Percentiles rank a stretch among this genome's conserved stretches.
These are phyloP conservation scores for Fusarium graminum DNA, from an alignment of 2,329 filamentous ascomycete species.

Conservation along the genomic window DNA sequence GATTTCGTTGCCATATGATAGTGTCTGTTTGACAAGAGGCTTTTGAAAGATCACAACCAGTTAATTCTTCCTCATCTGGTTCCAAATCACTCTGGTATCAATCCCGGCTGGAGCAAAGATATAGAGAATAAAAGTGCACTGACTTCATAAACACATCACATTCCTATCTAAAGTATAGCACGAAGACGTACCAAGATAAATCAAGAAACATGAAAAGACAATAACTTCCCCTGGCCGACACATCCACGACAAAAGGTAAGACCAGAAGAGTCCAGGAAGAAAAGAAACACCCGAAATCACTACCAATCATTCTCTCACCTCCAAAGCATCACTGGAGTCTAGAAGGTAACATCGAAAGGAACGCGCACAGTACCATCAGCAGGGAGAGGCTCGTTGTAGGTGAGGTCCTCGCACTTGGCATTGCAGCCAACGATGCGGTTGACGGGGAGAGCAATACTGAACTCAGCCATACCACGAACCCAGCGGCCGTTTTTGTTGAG, in stretches of 20 bases:
- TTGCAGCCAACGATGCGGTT: conserved; percentile 30
- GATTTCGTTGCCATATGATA: too few species aligned
- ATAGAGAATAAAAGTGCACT: too few species aligned
- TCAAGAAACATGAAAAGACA: background rate
- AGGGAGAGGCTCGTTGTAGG: conserved; percentile 20
- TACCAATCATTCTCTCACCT: background rate
- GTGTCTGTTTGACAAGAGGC: too few species aligned
- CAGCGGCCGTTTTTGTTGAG: conserved; percentile 21
- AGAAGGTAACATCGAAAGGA: conserved; percentile 14
- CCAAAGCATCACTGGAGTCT: background rate
- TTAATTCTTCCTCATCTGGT: too few species aligned
- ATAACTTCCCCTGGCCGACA: background rate
- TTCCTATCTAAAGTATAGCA: background rate
- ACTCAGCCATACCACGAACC: conserved; percentile 29
- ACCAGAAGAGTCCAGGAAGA: too few species aligned
- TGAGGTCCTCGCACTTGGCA: conserved; percentile 15
- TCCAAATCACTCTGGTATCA: background rate
- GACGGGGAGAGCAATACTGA: conserved; percentile 29
- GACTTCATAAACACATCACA: too few species aligned
- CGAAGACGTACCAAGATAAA: background rate
- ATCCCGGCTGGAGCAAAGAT: background rate
- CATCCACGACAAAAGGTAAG: background rate
- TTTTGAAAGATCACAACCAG: background rate
- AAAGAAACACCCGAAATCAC: background rate
- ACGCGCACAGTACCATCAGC: conserved; percentile 6